Percentiles rank a stretch among this genome's conserved stretches.
Conservation (phyloP, 805 yeast species). For the Sugiyamaella lignohabitans region DNA sequence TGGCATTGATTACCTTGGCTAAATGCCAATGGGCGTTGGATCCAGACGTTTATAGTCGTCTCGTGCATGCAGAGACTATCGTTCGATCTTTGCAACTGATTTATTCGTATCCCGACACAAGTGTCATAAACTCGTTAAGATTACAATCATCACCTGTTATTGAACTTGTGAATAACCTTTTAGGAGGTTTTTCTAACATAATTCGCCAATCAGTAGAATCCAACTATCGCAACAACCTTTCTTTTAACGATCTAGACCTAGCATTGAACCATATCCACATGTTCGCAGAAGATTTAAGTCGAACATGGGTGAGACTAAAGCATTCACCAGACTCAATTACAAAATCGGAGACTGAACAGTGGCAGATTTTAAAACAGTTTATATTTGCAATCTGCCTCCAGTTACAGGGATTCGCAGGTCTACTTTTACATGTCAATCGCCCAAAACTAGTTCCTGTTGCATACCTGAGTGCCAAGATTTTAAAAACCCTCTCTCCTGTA, state of each 20-base stretch:
- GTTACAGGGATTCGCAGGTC: conserved; percentile 23
- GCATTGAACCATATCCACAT: conserved; percentile 4
- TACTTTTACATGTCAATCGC: conserved; percentile 11
- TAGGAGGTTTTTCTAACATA: conserved; percentile 16
- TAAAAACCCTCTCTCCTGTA: conserved; percentile 19
- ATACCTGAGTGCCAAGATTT: conserved; percentile 17
- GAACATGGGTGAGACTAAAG: not conserved
- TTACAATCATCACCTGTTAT: not conserved
- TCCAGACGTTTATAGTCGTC: not conserved
- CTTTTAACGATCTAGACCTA: conserved; percentile 7
- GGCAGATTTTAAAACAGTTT: conserved; percentile 19
- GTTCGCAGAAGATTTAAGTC: not conserved
- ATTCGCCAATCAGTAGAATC: conserved; percentile 6
- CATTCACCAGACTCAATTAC: too few relatives aligned
- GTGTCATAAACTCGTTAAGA: not conserved
- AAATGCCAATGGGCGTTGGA: conserved; percentile 6
- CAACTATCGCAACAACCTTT: not conserved
- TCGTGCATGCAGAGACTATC: conserved; percentile 3
- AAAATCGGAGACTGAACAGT: not conserved
- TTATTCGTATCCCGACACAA: not conserved
- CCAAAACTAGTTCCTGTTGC: conserved; percentile 4
- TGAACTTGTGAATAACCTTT: conserved; percentile 7
- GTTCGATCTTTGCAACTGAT: not conserved
- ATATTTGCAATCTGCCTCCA: conserved; percentile 24
- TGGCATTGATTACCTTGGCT: conserved; percentile 6